phyloP scores from a whole-genome alignment of 2,329 filamentous ascomycete genomes.

The Trichoderma atroviride region DNA sequence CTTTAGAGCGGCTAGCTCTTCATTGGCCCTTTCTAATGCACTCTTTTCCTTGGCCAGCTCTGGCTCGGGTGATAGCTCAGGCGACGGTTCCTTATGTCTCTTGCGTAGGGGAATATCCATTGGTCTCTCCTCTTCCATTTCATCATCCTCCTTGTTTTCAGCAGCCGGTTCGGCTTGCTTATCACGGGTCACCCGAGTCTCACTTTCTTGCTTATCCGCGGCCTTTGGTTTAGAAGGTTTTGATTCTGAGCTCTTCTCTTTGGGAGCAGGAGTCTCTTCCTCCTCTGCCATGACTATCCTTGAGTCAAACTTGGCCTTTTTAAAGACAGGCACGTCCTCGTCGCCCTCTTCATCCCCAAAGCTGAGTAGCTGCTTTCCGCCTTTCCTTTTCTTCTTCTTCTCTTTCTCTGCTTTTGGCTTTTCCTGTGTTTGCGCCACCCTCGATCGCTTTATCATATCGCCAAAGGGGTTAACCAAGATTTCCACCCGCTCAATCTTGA shows the following conservation, averaged over 20 bases:
- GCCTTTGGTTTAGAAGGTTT: constrained; percentile 39
- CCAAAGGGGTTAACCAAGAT: constrained; percentile 81
- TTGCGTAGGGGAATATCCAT: not conserved
- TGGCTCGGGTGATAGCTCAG: constrained; percentile 33
- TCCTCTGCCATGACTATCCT: constrained; percentile 67
- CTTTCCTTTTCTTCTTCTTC: constrained; percentile 72
- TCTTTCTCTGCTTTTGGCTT: constrained; percentile 50
- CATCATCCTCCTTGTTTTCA: not conserved
- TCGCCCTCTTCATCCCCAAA: constrained; percentile 72
- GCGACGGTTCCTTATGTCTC: constrained; percentile 28
- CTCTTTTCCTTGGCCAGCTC: constrained; percentile 50
- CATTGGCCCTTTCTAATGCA: constrained; percentile 70
- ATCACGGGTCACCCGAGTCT: not conserved
- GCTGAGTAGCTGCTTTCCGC: constrained; percentile 74
- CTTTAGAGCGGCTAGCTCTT: constrained; percentile 78
- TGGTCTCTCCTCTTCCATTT: not conserved
- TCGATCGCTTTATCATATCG: constrained; percentile 73
- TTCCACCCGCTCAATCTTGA: constrained; percentile 74
- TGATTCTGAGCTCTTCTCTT: constrained; percentile 34
- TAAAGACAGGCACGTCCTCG: constrained; percentile 58
- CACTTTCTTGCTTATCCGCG: constrained; percentile 21
- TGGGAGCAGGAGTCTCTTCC: constrained; percentile 32
- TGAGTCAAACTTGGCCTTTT: constrained; percentile 79
- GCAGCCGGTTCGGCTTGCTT: not conserved
- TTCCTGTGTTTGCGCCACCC: constrained; percentile 52